These are phyloP conservation scores for Blastocystis sp. DNA, from an alignment of 352 stramenopile genomes.

Conservation along the genomic window DNA sequence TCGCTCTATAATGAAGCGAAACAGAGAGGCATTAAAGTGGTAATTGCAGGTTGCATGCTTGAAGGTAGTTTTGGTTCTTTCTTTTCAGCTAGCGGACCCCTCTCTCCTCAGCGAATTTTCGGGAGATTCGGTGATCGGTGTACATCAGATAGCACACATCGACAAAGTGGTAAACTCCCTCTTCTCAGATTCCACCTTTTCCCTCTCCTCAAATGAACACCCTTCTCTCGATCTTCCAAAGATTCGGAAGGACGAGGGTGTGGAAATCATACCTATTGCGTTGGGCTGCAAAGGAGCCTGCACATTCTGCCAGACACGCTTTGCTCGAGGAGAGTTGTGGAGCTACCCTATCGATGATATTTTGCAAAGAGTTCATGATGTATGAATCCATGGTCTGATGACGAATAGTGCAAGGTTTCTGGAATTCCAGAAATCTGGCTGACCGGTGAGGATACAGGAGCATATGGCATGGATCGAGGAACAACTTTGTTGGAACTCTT, in stretches of 20 bases:
- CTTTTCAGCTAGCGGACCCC: background rate
- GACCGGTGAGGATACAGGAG: constrained; percentile 81
- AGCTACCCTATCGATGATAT: constrained; percentile 79
- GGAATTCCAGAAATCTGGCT: constrained; percentile 84
- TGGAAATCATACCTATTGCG: constrained; percentile 84
- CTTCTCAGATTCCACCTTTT: background rate
- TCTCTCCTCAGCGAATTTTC: background rate
- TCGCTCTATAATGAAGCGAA: constrained; percentile 77
- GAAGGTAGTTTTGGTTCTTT: constrained; percentile 66
- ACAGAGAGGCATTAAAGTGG: constrained; percentile 73
- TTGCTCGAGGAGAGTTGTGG: constrained; percentile 79
- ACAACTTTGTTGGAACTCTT: constrained; percentile 75
- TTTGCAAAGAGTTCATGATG: constrained; percentile 71
- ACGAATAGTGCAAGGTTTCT: constrained; percentile 65
- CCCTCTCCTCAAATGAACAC: constrained; percentile 65
- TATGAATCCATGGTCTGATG: constrained; percentile 59
- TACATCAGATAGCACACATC: background rate
- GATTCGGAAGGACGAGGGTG: constrained; percentile 81
- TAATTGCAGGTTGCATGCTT: constrained; percentile 81
- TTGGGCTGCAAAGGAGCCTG: constrained; percentile 83
- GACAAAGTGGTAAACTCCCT: background rate
- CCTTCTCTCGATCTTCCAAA: constrained; percentile 81
- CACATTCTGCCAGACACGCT: constrained; percentile 85
- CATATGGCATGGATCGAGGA: constrained; percentile 80
- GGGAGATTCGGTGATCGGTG: background rate